phyloP scores from a whole-genome alignment of 1,139 yeast species.

The Suhomyces atakaporum region DNA sequence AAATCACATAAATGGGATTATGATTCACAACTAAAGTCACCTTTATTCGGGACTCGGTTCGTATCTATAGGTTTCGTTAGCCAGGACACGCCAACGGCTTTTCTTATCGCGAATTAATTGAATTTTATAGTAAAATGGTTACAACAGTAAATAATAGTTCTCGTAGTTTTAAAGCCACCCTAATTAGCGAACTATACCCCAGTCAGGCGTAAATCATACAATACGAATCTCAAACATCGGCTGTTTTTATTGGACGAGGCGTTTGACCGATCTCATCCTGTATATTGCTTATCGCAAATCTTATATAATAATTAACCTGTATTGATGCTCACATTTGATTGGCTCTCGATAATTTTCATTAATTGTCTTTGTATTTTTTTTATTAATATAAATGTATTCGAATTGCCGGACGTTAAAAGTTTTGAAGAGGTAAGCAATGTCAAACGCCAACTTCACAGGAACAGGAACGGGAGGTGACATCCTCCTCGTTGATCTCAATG shows the following conservation, averaged over 20 bases:
- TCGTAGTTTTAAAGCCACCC: neutral
- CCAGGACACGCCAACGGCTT: neutral
- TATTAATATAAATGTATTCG: conserved; percentile 1
- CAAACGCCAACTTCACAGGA: conserved; percentile 39
- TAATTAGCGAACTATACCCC: neutral
- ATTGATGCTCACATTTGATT: neutral
- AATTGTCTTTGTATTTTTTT: neutral
- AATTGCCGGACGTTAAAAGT: neutral
- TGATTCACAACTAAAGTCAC: too few species aligned
- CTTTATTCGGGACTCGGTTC: too few species aligned
- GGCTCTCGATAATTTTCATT: conserved; percentile 1
- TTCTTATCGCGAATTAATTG: neutral
- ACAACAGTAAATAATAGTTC: neutral
- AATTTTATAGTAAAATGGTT: too few species aligned
- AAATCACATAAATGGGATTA: too few species aligned
- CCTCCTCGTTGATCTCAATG: conserved; percentile 68
- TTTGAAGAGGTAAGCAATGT: conserved; percentile 6
- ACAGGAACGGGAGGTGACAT: conserved; percentile 81
- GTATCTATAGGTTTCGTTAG: too few species aligned
- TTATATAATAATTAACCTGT: neutral
- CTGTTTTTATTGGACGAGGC: neutral
- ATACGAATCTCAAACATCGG: neutral
- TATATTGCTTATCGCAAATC: conserved; percentile 3
- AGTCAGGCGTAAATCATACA: neutral
- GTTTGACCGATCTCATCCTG: neutral